Base-by-base conservation (phyloP, 345 rosid genomes). In the Linum tenue region DNA sequence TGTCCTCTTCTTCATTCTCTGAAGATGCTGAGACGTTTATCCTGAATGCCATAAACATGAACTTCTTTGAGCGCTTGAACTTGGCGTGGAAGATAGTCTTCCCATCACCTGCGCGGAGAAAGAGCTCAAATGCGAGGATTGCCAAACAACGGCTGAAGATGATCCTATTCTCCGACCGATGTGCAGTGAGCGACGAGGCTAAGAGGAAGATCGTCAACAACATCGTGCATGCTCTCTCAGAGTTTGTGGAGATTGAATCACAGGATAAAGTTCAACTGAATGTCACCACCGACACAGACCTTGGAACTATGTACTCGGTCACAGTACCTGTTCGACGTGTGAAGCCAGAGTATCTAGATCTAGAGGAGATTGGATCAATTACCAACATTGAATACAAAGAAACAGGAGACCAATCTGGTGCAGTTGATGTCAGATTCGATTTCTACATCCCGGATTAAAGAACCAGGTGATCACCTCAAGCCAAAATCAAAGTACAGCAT, bases 131-230 rank as follows among this genome's bases (percentile, higher is more conserved):
- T 66, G 99, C 97, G 40, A 90, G 85, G 75, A 80, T 85, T 65
- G 99, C 99, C 4, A 94, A 94, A 83, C 97, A 94, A 75, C 85
- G 95, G 5, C 78, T 94, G 72, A 86, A 86, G 86, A 94, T 94
- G 99, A 94, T 94, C 70, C 90, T 94, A 50, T 90, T 94, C 88
- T 94, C 99, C 3, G 97, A 94, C 72, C 78, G 99, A 59, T 94
- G 96, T 41, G 97, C 90, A 0, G 99, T 94, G 1, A 90, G 97
- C 38, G 97, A 94, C 0, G 99, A 90, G 70, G 99, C 99, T 12
- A 90, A 88, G 66, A 79, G 78, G 76, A 90, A 86, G 76, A 92
- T 92, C 17, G 97, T 92, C 43, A 76, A 79, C 74, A 90, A 94
- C 78, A 75, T 94, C 14, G 82, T 94, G 42, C 90, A 70, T 51